phyloP scores from a whole-genome alignment of 192 early-diverging fungal genomes.

The Backusella liffmaniae region DNA sequence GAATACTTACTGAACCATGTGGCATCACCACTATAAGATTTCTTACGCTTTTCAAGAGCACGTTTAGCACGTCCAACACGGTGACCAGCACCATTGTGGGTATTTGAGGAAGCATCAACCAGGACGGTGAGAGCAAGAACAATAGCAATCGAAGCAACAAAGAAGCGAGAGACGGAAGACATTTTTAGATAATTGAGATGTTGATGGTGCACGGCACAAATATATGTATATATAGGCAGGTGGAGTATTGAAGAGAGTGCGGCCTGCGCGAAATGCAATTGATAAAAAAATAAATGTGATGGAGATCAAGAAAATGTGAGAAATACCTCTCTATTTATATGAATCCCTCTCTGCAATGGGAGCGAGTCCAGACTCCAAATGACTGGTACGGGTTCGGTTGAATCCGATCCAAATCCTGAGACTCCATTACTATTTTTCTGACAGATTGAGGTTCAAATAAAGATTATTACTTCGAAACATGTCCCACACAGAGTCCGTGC shows the following conservation, averaged over 20 bases:
- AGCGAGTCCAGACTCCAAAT: neutral
- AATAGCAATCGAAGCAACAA: constrained; percentile 15
- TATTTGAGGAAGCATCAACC: neutral
- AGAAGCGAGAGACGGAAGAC: neutral
- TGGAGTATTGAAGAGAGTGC: neutral
- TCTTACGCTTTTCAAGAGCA: constrained; percentile 9
- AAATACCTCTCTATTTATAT: neutral
- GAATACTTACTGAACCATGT: constrained; percentile 39
- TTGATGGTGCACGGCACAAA: neutral
- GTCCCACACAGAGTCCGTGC: neutral
- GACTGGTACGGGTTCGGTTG: neutral
- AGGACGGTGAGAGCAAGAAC: constrained; percentile 10
- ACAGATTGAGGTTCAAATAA: neutral
- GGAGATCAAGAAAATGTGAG: neutral
- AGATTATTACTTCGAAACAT: neutral
- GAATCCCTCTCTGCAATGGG: neutral
- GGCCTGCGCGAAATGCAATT: neutral
- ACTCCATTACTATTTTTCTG: neutral
- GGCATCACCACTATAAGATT: constrained; percentile 31
- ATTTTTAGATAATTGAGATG: neutral
- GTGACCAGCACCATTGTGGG: neutral
- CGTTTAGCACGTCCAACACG: constrained; percentile 13
- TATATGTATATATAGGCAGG: neutral
- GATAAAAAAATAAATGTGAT: neutral
- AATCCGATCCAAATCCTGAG: neutral